phyloP scores from a whole-genome alignment of 768 basidiomycete genomes.

The Amanita polypyramis region DNA sequence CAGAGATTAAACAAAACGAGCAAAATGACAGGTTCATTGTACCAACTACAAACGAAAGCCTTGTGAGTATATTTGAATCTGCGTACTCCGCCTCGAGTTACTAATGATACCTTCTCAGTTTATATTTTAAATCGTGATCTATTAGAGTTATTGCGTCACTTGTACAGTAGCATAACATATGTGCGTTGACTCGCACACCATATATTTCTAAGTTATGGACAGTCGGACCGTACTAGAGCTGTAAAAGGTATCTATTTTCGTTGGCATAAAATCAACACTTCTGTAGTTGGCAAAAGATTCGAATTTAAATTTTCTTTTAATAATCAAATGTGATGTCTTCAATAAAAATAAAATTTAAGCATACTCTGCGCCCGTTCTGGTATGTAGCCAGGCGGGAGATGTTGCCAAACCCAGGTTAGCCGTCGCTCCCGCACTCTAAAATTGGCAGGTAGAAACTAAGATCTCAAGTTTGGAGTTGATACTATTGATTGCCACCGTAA shows the following conservation, averaged over 20 bases:
- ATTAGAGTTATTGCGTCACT: not conserved
- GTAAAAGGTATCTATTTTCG: conserved; percentile 1
- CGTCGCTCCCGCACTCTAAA: not conserved
- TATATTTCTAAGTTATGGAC: conserved; percentile 5
- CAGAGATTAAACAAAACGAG: conserved; percentile 20
- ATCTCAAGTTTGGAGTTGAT: not conserved
- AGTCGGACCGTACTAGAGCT: conserved; percentile 1
- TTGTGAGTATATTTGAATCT: conserved; percentile 14
- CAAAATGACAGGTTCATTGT: conserved; percentile 21
- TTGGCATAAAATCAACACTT: not conserved
- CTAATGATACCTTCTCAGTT: conserved; percentile 11
- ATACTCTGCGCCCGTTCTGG: not conserved
- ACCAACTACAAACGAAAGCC: conserved; percentile 18
- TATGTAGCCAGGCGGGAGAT: not conserved
- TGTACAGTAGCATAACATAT: conserved; percentile 2
- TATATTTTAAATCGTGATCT: conserved; percentile 8
- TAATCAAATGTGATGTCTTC: not conserved
- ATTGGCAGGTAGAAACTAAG: not conserved
- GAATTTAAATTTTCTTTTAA: not conserved
- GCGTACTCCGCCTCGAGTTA: not conserved
- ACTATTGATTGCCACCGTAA: not conserved
- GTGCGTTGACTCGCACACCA: conserved; percentile 4
- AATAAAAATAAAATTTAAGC: not conserved
- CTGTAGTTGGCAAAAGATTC: not conserved
- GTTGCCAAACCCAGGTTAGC: not conserved